Base-by-base conservation (phyloP, 805 yeast genomes). In the Wickerhamomyces silvicola region DNA sequence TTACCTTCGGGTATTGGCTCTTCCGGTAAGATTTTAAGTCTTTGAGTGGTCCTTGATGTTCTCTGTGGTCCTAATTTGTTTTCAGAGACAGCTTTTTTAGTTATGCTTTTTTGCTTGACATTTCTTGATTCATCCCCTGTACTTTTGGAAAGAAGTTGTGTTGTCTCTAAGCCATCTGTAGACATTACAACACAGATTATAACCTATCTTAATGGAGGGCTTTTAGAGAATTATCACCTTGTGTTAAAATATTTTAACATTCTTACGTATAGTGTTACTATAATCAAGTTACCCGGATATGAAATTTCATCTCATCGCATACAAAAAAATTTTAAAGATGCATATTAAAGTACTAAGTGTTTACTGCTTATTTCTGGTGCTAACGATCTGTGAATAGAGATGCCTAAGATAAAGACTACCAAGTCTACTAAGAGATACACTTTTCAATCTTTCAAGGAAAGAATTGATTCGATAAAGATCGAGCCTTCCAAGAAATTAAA, bases 401-500 rank as follows among this genome's bases (percentile, higher is more conserved):
- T 42, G 48, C 41, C 23, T 25, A 63, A 55, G 33, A 31, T 40
- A 16, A 68, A 64, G 43, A 61, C 79, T 6, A 72, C 81, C 0
- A 66, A 75, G 45, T 66, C 81, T 4, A 48, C 68, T 3, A 74
- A 78, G 52, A 63, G 69, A 42, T 81, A 70, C 52, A 73, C 79
- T 13, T 85, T 70, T 52, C 61, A 75, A 25, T 83, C 95, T 1
- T 92, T 90, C 54, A 75, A 79, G 41, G 94, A 88, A 45, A 71
- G 94, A 35, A 75, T 88, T 13, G 96, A 90, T 41, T 64, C 81
- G 13, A 73, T 90, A 37, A 79, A 80, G 48, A 86, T 92, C 33
- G 95, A 83, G 56, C 85, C 97, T 0, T 60, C 70, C 16, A 62
- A 70, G 37, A 70, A 70, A 31, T 56, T 78, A 23, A 60, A 64